phyloP scores from a whole-genome alignment of 192 early-diverging fungal genomes.

The Pilobolus umbonatus region DNA sequence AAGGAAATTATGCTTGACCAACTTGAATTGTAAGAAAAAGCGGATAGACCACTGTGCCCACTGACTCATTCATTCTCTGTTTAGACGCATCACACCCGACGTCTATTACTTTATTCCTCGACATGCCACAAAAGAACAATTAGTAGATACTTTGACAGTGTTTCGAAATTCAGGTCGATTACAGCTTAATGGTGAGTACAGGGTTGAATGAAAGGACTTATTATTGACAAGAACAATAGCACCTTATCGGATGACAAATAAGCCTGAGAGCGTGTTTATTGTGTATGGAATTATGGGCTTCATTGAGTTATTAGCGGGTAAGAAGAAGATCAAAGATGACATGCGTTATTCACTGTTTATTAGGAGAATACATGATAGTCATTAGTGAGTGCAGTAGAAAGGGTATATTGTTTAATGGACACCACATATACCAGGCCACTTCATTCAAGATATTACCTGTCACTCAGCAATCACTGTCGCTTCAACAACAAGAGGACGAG shows the following conservation, averaged over 20 bases:
- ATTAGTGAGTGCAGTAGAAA: constrained; percentile 61
- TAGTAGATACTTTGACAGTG: constrained; percentile 8
- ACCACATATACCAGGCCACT: constrained; percentile 61
- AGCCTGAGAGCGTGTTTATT: not conserved
- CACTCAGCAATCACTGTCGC: constrained; percentile 31
- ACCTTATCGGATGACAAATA: not conserved
- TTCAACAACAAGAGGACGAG: constrained; percentile 43
- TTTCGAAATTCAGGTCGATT: constrained; percentile 14
- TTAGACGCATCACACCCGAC: constrained; percentile 12
- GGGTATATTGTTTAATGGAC: constrained; percentile 55
- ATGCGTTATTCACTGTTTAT: not conserved
- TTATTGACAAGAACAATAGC: constrained; percentile 1
- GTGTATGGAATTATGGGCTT: constrained; percentile 70
- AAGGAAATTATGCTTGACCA: constrained; percentile 3
- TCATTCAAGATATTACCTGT: constrained; percentile 46
- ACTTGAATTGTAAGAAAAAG: constrained; percentile 13
- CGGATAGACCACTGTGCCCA: no score
- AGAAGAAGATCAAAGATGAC: not conserved
- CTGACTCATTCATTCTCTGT: not conserved
- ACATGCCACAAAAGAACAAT: constrained; percentile 5
- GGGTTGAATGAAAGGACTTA: not conserved
- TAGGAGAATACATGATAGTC: constrained; percentile 75
- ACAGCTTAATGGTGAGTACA: constrained; percentile 14
- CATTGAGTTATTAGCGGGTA: constrained; percentile 62
- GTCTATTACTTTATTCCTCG: constrained; percentile 16